Evolutionary conservation across 768 basidiomycete genomes (phyloP).

Genomic region (Termitomyces eurrhizus): DNA sequence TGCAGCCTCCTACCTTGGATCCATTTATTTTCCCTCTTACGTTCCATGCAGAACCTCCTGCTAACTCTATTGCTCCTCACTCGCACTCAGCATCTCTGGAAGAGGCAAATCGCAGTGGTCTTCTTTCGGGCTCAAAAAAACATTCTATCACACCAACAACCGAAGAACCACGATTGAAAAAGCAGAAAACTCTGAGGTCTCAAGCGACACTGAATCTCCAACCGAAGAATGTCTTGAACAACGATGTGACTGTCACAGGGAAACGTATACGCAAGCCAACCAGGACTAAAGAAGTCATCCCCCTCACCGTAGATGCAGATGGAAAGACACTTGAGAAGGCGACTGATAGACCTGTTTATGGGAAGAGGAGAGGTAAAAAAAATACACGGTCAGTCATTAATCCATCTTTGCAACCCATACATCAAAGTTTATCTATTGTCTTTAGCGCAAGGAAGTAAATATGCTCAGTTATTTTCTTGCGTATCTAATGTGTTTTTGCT

Average conservation of each 20-base stretch:
- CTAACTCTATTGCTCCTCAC: neutral
- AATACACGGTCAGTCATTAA: neutral
- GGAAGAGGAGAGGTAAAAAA: neutral
- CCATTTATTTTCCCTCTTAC: neutral
- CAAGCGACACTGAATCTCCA: neutral
- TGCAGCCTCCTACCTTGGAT: neutral
- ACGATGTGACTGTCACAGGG: neutral
- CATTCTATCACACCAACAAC: neutral
- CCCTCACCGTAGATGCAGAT: neutral
- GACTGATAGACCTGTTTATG: no score
- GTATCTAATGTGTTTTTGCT: no score
- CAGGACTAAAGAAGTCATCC: neutral
- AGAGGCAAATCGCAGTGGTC: neutral
- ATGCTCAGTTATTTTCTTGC: no score
- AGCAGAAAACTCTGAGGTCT: neutral
- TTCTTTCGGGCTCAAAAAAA: neutral
- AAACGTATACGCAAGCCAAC: neutral
- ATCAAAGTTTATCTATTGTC: no score
- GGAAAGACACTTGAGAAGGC: neutral
- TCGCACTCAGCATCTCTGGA: neutral
- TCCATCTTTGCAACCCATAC: no score
- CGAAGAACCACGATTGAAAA: neutral
- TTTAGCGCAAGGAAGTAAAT: no score
- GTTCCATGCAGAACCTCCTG: neutral
- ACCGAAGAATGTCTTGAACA: neutral